phyloP scores from a whole-genome alignment of 2,329 filamentous ascomycete genomes.

The Fusarium sp. region DNA sequence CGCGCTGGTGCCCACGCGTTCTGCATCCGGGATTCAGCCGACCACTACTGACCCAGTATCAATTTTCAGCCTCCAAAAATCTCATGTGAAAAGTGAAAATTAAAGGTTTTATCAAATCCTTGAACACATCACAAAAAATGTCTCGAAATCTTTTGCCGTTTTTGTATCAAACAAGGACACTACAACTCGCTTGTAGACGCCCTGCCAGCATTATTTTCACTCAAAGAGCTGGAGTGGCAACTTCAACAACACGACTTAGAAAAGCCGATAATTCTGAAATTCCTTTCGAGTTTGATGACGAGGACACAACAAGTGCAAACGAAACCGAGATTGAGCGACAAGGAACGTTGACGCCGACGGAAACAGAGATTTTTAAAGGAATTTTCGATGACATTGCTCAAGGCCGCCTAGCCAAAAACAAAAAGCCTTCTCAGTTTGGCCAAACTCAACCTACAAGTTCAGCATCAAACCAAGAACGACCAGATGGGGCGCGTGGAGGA shows the following conservation, averaged over 20 bases:
- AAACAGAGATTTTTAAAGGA: slow-evolving; percentile 68
- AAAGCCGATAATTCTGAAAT: slow-evolving; percentile 53
- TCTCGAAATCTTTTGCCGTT: slow-evolving; percentile 69
- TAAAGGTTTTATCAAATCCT: not conserved
- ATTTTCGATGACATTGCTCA: slow-evolving; percentile 61
- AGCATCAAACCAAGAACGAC: not conserved
- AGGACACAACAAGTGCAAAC: slow-evolving; percentile 46
- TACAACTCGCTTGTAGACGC: slow-evolving; percentile 45
- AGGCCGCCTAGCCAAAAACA: slow-evolving; percentile 48
- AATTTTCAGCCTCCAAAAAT: slow-evolving; percentile 27
- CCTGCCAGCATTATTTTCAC: slow-evolving; percentile 38
- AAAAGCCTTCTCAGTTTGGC: slow-evolving; percentile 29
- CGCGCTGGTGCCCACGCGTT: slow-evolving; percentile 35
- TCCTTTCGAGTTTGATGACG: slow-evolving; percentile 64
- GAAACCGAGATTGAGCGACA: slow-evolving; percentile 25
- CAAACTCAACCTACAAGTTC: not conserved
- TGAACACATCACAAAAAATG: slow-evolving; percentile 48
- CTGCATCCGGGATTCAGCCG: slow-evolving; percentile 38
- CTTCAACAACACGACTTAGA: slow-evolving; percentile 12
- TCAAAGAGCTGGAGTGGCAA: slow-evolving; percentile 37
- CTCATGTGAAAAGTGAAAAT: slow-evolving; percentile 28
- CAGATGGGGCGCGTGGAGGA: slow-evolving; percentile 15
- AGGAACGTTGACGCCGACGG: slow-evolving; percentile 67
- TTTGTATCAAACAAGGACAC: slow-evolving; percentile 77
- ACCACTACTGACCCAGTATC: not conserved